Conservation (phyloP, 805 yeast genomes). For the Metschnikowia corniflorae region DNA sequence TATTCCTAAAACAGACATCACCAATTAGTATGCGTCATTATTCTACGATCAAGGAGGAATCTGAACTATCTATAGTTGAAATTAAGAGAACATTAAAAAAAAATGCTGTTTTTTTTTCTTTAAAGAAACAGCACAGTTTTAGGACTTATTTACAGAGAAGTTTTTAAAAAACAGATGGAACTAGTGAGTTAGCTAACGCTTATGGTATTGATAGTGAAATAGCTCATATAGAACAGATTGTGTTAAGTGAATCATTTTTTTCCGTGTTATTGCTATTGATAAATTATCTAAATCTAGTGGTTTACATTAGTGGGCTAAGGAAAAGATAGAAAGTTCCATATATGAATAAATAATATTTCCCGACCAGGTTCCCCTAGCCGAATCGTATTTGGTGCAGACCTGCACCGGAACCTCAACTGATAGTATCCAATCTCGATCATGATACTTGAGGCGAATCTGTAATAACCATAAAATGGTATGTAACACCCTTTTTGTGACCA, state of each 20-base stretch:
- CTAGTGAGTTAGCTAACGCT: background rate
- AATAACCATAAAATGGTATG: constrained; percentile 6
- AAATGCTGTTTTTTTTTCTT: background rate
- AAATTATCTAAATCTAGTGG: no score
- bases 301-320: no score
- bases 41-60: constrained; percentile 1
- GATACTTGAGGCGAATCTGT: no score
- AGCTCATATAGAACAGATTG: no score
- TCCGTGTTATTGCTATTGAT: no score
- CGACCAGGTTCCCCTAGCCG: no score
- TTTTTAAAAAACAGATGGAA: constrained; percentile 1
- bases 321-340: no score
- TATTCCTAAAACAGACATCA: background rate
- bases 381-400: constrained; percentile 8
- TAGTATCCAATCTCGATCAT: constrained; percentile 8
- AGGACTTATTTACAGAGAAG: background rate
- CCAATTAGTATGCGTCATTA: background rate
- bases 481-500: no score
- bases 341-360: no score
- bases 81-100: background rate
- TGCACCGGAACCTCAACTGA: constrained; percentile 1
- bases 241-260: no score
- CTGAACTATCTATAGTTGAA: background rate
- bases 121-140: background rate
- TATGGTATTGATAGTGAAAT: background rate